phyloP scores from a whole-genome alignment of 2,329 filamentous ascomycete genomes.

The Paracoccidioides brasiliensis region DNA sequence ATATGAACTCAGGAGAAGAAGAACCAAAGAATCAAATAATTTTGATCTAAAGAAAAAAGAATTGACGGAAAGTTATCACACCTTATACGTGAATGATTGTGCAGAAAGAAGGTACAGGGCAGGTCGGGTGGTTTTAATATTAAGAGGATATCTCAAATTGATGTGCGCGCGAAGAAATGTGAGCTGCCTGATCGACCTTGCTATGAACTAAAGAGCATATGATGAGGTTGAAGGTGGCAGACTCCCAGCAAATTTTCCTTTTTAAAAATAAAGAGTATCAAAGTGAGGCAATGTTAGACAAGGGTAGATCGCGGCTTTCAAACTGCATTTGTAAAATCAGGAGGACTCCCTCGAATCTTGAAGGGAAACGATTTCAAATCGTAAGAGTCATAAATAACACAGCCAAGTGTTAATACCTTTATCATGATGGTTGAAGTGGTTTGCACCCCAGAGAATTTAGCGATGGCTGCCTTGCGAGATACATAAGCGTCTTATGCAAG shows the following conservation, averaged over 20 bases:
- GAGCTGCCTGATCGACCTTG: too few relatives aligned
- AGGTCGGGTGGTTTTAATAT: not conserved
- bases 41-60: not conserved
- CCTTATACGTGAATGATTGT: not conserved
- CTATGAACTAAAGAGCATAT: not conserved
- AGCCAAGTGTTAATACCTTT: not conserved
- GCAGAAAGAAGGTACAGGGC: not conserved
- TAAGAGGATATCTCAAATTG: not conserved
- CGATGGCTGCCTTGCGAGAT: conserved; percentile 1
- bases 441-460: not conserved
- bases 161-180: not conserved
- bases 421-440: not conserved
- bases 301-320: not conserved
- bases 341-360: not conserved
- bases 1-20: not conserved
- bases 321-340: conserved; percentile 3
- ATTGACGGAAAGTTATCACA: not conserved
- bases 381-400: conserved; percentile 2
- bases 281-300: conserved; percentile 5
- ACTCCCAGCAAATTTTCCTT: not conserved
- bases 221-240: not conserved
- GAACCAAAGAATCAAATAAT: not conserved
- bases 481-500: conserved; percentile 2
- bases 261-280: not conserved
- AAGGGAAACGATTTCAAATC: not conserved